phyloP scores from a whole-genome alignment of 176 grass and related monocot species.

The Cenchrus americanus region DNA sequence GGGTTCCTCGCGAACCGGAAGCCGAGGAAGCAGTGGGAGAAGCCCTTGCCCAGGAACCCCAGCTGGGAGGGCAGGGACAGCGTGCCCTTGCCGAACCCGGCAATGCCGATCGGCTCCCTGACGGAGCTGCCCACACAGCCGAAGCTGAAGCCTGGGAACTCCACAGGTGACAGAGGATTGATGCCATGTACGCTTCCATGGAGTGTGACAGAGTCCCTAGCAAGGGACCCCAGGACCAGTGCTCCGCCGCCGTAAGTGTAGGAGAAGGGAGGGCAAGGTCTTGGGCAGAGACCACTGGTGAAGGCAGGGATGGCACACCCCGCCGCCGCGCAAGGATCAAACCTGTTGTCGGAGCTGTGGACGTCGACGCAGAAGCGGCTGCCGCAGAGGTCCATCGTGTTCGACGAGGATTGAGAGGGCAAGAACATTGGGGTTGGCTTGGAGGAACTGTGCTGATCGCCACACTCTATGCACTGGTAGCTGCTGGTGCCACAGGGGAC shows the following conservation, averaged over 20 bases:
- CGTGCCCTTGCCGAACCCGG: slow-evolving; percentile 54
- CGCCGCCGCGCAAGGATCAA: slow-evolving; percentile 42
- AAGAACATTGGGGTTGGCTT: slow-evolving; percentile 33
- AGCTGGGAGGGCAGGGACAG: slow-evolving; percentile 56
- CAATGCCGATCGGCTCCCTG: slow-evolving; percentile 57
- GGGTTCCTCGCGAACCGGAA: slow-evolving; percentile 51
- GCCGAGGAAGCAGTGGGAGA: slow-evolving; percentile 63
- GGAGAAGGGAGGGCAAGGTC: slow-evolving; percentile 60
- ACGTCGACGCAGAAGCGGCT: slow-evolving; percentile 46
- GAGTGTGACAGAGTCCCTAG: slow-evolving; percentile 43
- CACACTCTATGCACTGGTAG: slow-evolving; percentile 50
- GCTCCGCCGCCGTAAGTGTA: slow-evolving; percentile 58
- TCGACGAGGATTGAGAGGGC: slow-evolving; percentile 38
- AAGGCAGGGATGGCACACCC: slow-evolving; percentile 52
- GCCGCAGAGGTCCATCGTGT: slow-evolving; percentile 23
- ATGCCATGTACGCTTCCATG: slow-evolving; percentile 12
- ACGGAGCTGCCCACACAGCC: slow-evolving; percentile 55
- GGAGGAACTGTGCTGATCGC: not conserved
- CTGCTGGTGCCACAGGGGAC: slow-evolving; percentile 52
- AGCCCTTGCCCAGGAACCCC: slow-evolving; percentile 52
- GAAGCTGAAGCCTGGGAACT: slow-evolving; percentile 39
- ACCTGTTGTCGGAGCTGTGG: slow-evolving; percentile 55
- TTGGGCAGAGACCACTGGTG: slow-evolving; percentile 33
- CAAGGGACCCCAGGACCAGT: slow-evolving; percentile 49
- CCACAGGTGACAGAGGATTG: not conserved